Evolutionary conservation across 306 rosid species (phyloP), one percentile per base, ranked within the genome.

Genomic region (Crotalaria pallida): DNA sequence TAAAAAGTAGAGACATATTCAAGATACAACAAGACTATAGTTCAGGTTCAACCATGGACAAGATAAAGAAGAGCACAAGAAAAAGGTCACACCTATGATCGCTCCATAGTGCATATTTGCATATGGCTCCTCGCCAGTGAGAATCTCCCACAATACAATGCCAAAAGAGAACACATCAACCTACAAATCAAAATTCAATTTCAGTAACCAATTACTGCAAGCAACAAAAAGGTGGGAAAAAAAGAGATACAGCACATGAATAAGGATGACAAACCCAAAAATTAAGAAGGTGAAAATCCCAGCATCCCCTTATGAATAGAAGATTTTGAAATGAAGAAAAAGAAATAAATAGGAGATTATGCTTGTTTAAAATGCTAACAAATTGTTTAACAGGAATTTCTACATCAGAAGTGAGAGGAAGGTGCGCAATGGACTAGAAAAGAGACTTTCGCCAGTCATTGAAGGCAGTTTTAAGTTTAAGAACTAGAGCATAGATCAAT

Each of bases 31-130:
- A 55, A 57, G 56, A 78, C 36, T 13, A 22, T 9, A 70, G 47
- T 65, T 33, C 49, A 66, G 41, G 11, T 11, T 43, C 65, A 17
- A 6, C 18, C 58, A 48, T 31, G 50, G 45, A 29, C 49, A 55
- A 24, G 51, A 63, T 12, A 58, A 61, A 66, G 7, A 48, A 68
- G 27, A 44, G 33, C 59, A 52, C 58, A 7, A 22, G 53, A 41
- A 55, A 73, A 40, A 26, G 67, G 77, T 9, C 61, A 16, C 41
- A 88, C 97, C 97, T 82, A 92, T 92, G 71, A 92, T 92, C 60
- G 97, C 96, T 80, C 96, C 97, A 31, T 88, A 91, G 83, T 91
- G 96, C 97, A 91, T 88, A 77, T 87, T 87, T 59, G 96, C 96
- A 67, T 91, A 91, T 56, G 97, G 97, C 82, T 91, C 97, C 78